Evolutionary conservation across 352 stramenopile species (phyloP), one percentile per base, ranked within the genome.

Genomic region (Halophytophthora polymorphica): DNA sequence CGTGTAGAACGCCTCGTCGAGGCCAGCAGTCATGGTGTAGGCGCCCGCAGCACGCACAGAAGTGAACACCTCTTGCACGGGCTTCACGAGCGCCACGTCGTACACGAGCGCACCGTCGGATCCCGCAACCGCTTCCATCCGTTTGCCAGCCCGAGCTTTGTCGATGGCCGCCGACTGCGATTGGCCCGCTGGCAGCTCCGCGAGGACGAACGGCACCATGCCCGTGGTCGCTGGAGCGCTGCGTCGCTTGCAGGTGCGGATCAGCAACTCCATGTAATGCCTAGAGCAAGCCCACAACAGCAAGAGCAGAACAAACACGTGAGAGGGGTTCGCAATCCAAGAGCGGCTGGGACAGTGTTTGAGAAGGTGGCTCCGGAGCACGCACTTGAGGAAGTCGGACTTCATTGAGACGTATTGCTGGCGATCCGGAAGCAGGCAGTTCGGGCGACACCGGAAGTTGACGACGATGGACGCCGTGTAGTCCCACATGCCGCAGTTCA

Each of bases 401-500:
- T 72, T 71, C 76, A 88, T 90, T 2, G 73, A 88, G 8, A 90
- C 79, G 31, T 79, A 83, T 14, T 81, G 76, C 57, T 88, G 77
- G 35, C 95, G 85, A 61, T 98, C 95, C 2, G 94, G 95, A n/a
- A 97, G 72, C 49, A 98, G 67, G 41, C 73, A 97, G 50, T 86
- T 63, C 17, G 17, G 34, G 37, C 88, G 77, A 31, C 77, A 71
- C 40, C 93, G 87, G 18, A 98, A 96, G 56, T 92, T 93, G 59
- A 98, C 97, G 59, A 98, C 96, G 61, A 96, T 96, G 15, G 88
- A 98, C 54, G 97, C 97, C 6, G 97, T 95, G 69, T 98, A 98
- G 69, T 98, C 95, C 93, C 95, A 99, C 58, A 97, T 93, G 33
- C 96, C 96, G 65, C 95, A 98, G 69, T 99, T 99, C 35, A 99